Evolutionary conservation across 73 alveolate genomes (phyloP), one percentile per base, ranked within the genome.

Genomic region (Loxodes magnus): DNA sequence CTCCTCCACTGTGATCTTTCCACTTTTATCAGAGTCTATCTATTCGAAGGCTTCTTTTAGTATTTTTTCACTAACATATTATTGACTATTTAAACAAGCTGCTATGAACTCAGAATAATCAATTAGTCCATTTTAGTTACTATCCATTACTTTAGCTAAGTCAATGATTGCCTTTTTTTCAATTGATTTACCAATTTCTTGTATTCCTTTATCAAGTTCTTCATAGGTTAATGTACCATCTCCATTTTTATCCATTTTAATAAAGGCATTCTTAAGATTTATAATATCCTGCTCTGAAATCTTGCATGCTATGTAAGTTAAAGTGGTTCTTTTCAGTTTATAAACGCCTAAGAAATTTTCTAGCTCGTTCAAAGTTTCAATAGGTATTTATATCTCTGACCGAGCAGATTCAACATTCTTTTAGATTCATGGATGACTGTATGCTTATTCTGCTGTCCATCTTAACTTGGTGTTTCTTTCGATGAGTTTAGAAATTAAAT

Each of bases 371-470:
- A 46, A 46, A 10, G 27, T 10, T 1, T n/a, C 26, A 0, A 10
- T 37, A 1, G 34, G 50, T 22, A 46, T n/a, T n/a, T n/a, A n/a
- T n/a, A n/a, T n/a, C n/a, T 51, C n/a, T n/a, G n/a, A n/a, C n/a
- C n/a, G n/a, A n/a, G n/a, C n/a, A n/a, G n/a, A n/a, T n/a, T n/a
- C n/a, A 15, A 29, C 20, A 39, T 49, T 36, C 41, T 67, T 67
- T 59, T 67, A 48, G 17, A 84, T 74, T 90, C 96, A 84, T 12
- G 67, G 55, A 63, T 84, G 90, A 35, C 69, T 78, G 54, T 65
- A 79, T 1, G 96, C 93, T 37, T 84, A 63, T 10, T 72, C 78
- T n/a, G 96, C 79, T 23, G 88, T 51, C 26, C 66, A 44, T 72
- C 96, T 73, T 64, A 55, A 54, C 31, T 78, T 79, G 7, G 88